These are phyloP conservation scores for Apostasia ramifera DNA, from an alignment of 106 monocot genomes.

Conservation along the genomic window DNA sequence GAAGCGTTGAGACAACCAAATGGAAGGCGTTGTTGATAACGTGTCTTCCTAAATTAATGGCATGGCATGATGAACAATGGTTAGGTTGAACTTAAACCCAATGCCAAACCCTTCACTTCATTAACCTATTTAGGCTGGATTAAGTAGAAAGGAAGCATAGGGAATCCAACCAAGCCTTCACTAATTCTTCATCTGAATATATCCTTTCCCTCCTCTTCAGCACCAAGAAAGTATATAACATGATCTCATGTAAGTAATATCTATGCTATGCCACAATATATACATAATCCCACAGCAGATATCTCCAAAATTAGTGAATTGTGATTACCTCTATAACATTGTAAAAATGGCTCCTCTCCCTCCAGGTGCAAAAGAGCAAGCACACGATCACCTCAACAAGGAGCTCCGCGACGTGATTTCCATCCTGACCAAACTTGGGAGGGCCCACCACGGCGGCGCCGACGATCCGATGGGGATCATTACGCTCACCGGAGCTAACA, in stretches of 20 bases:
- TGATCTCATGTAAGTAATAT: not conserved
- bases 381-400: not conserved
- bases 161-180: not conserved
- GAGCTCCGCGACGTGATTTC: constrained; percentile 27
- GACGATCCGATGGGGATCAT: constrained; percentile 20
- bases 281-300: not conserved
- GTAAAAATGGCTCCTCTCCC: not conserved
- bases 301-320: not conserved
- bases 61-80: no score
- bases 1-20: no score
- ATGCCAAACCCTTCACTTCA: no score
- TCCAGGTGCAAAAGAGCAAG: constrained; percentile 5
- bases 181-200: not conserved
- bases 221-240: constrained; percentile 2
- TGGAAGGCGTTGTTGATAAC: no score
- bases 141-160: not conserved
- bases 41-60: no score
- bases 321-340: not conserved
- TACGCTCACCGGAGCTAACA: constrained; percentile 42
- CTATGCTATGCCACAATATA: not conserved
- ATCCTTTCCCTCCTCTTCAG: constrained; percentile 15
- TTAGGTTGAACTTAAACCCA: no score
- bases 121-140: not conserved
- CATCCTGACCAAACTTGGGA: constrained; percentile 22
- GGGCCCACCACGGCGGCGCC: not conserved